Percentiles rank a stretch among this genome's conserved stretches.
Evolutionary conservation across 2,329 filamentous ascomycete genomes (phyloP).

Genomic region (Penicillium frequentans): DNA sequence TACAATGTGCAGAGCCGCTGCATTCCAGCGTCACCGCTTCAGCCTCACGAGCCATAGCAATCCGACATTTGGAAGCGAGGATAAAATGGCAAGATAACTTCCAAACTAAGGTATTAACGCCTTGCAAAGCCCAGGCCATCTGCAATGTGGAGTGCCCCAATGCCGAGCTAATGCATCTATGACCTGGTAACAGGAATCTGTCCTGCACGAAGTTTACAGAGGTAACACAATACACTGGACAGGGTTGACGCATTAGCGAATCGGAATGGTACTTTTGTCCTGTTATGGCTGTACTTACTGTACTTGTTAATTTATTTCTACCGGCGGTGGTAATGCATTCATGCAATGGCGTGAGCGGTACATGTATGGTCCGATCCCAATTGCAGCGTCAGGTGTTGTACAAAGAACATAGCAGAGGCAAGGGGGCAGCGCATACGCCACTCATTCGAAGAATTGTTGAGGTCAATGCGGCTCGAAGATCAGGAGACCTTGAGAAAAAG

Average conservation of each 20-base stretch:
- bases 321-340: too few species aligned
- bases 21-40: background rate
- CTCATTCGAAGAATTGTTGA: too few species aligned
- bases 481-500: too few species aligned
- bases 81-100: background rate
- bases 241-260: too few species aligned
- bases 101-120: background rate
- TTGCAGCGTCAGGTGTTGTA: background rate
- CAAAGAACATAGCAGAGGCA: background rate
- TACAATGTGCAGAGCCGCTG: background rate
- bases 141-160: background rate
- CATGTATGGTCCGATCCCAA: too few species aligned
- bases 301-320: too few species aligned
- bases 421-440: too few species aligned
- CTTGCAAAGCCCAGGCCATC: background rate
- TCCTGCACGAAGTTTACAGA: background rate
- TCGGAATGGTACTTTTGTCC: too few species aligned
- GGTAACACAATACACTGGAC: background rate
- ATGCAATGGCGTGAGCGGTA: too few species aligned
- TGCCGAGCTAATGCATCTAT: background rate
- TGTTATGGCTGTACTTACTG: too few species aligned
- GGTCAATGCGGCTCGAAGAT: too few species aligned
- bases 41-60: background rate
- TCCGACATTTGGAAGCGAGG: background rate
- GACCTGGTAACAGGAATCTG: background rate